Evolutionary conservation across 306 rosid species (phyloP).

Genomic region (Betula pendula): DNA sequence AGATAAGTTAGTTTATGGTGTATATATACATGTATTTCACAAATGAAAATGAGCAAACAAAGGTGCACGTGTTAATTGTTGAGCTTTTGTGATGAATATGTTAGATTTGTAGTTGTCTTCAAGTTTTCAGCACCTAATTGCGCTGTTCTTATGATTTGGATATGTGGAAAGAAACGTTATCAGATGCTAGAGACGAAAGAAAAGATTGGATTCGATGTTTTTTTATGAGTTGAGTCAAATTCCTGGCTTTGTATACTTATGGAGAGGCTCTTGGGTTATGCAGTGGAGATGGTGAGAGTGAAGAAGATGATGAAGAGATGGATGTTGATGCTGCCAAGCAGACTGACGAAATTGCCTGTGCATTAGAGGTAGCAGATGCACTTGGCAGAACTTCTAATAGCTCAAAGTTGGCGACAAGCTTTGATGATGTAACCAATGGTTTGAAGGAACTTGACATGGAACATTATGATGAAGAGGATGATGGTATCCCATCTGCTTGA

Average conservation of each 20-base stretch:
- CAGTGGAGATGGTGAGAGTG: conserved; percentile 48
- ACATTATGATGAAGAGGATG: conserved; percentile 72
- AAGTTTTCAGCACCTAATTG: neutral
- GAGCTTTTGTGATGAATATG: too few species aligned
- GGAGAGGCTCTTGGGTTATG: conserved; percentile 15
- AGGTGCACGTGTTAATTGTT: neutral
- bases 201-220: neutral
- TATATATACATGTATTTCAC: neutral
- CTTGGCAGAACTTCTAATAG: conserved; percentile 46
- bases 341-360: conserved; percentile 48
- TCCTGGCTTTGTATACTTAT: conserved; percentile 6
- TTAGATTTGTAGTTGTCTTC: neutral
- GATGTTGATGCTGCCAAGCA: conserved; percentile 28
- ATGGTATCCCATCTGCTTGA: conserved; percentile 42
- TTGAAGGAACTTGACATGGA: conserved; percentile 86
- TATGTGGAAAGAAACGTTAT: neutral
- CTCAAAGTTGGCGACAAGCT: conserved; percentile 23
- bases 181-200: neutral
- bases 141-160: neutral
- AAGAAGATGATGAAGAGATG: conserved; percentile 37
- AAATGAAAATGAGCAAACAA: neutral
- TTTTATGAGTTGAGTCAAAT: neutral
- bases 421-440: conserved; percentile 55
- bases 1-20: too few species aligned
- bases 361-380: conserved; percentile 63